These are phyloP conservation scores for Perkinsela sp. DNA, from an alignment of 208 protist species.

Conservation along the genomic window DNA sequence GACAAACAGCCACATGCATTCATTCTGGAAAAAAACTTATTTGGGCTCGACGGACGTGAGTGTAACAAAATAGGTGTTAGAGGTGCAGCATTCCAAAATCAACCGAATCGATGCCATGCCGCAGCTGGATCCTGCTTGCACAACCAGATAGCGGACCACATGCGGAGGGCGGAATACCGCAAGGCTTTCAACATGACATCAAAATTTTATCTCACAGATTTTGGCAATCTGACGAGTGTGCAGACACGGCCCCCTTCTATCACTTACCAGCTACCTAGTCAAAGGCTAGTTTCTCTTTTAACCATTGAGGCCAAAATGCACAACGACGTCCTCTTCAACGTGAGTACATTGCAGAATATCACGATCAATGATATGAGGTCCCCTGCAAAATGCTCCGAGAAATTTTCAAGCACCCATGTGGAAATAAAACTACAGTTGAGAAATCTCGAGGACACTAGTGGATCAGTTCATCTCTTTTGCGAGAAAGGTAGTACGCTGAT, in stretches of 20 bases:
- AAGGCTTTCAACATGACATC: not conserved
- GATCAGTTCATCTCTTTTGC: not conserved
- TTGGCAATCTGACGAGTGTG: not conserved
- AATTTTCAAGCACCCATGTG: too few relatives aligned
- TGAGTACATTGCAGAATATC: too few relatives aligned
- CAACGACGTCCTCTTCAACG: not conserved
- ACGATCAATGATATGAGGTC: too few relatives aligned
- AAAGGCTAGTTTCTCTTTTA: not conserved
- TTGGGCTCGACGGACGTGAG: conserved; percentile 26
- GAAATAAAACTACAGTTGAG: too few relatives aligned
- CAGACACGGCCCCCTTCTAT: not conserved
- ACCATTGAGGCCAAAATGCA: not conserved
- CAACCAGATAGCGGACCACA: conserved; percentile 38
- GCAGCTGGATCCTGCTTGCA: conserved; percentile 27
- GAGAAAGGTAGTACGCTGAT: not conserved
- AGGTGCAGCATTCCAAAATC: conserved; percentile 40
- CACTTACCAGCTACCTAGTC: not conserved
- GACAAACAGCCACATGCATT: not conserved
- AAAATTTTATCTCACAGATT: not conserved
- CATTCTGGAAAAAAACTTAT: conserved; percentile 18
- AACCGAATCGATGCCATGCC: conserved; percentile 27
- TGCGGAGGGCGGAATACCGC: not conserved
- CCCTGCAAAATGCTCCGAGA: too few relatives aligned
- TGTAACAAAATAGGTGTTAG: conserved; percentile 65
- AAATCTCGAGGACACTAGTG: not conserved